A percentile compares a stretch with the other conserved stretches of the same genome.
Conservation (phyloP, 2,329 filamentous ascomycete species). For the Sclerotinia spermophila region DNA sequence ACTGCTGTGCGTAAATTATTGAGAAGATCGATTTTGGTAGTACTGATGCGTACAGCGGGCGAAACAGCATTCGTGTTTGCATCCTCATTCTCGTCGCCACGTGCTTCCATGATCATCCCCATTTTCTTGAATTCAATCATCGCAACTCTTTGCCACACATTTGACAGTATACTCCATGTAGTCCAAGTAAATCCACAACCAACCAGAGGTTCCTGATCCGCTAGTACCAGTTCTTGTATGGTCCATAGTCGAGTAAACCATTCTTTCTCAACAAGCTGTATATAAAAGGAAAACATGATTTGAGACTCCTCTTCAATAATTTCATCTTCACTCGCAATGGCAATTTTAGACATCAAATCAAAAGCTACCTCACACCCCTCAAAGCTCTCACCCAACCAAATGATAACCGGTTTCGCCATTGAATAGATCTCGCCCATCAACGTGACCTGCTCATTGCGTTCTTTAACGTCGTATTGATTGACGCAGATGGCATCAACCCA, state of each 20-base stretch:
- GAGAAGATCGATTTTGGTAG: slow-evolving; percentile 2
- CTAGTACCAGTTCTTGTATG: slow-evolving; percentile 15
- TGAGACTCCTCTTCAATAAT: background rate
- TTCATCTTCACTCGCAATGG: background rate
- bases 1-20: background rate
- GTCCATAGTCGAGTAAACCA: slow-evolving; percentile 24
- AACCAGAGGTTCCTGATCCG: background rate
- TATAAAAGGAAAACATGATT: background rate
- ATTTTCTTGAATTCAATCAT: background rate
- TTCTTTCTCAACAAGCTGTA: background rate
- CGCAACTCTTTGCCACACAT: background rate
- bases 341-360: background rate
- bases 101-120: background rate
- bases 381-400: slow-evolving; percentile 15
- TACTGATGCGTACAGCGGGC: background rate
- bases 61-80: too few species aligned
- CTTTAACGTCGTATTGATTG: slow-evolving; percentile 23
- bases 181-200: slow-evolving; percentile 4
- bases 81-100: background rate
- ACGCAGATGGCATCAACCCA: slow-evolving; percentile 26
- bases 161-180: background rate
- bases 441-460: slow-evolving; percentile 24
- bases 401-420: slow-evolving; percentile 11
- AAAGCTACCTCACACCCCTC: background rate
- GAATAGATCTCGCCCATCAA: slow-evolving; percentile 28